Conservation (phyloP, 352 stramenopile species). For the Phytophthora brassicae region DNA sequence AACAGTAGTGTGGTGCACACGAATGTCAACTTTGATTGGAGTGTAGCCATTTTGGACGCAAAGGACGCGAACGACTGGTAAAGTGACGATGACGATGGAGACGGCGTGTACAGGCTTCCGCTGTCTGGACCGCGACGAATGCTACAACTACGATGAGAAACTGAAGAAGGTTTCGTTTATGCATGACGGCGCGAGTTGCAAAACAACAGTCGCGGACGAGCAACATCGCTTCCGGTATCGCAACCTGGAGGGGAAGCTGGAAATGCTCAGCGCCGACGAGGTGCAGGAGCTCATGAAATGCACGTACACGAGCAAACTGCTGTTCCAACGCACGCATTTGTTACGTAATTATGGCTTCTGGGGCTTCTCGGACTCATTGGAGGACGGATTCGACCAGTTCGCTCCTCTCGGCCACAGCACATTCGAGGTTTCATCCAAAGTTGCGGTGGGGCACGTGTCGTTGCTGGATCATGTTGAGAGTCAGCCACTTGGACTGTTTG, state of each 20-base stretch:
- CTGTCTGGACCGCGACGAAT: constrained; percentile 67
- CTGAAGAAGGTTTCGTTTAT: constrained; percentile 38
- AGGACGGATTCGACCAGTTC: constrained; percentile 56
- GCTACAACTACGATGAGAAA: constrained; percentile 51
- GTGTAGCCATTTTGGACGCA: constrained; percentile 21
- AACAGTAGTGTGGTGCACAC: neutral
- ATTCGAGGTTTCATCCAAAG: constrained; percentile 44
- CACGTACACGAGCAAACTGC: constrained; percentile 70
- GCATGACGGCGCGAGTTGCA: constrained; percentile 43
- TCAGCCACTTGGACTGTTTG: constrained; percentile 64
- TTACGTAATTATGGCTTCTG: constrained; percentile 80
- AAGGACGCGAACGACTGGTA: constrained; percentile 13
- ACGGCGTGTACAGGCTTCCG: constrained; percentile 43
- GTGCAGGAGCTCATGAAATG: constrained; percentile 67
- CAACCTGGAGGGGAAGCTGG: constrained; percentile 26
- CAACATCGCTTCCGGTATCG: constrained; percentile 46
- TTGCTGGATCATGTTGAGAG: constrained; percentile 49
- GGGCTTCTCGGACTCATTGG: constrained; percentile 57
- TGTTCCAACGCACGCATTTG: constrained; percentile 69
- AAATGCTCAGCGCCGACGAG: constrained; percentile 47
- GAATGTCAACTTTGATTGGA: neutral
- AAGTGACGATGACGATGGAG: constrained; percentile 4
- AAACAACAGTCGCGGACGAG: constrained; percentile 32
- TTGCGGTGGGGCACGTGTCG: constrained; percentile 56
- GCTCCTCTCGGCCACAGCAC: constrained; percentile 19